Percentiles rank a stretch among this genome's conserved stretches.
Evolutionary conservation across 257 asterid genomes (phyloP).

Genomic region (Capsicum pubescens): DNA sequence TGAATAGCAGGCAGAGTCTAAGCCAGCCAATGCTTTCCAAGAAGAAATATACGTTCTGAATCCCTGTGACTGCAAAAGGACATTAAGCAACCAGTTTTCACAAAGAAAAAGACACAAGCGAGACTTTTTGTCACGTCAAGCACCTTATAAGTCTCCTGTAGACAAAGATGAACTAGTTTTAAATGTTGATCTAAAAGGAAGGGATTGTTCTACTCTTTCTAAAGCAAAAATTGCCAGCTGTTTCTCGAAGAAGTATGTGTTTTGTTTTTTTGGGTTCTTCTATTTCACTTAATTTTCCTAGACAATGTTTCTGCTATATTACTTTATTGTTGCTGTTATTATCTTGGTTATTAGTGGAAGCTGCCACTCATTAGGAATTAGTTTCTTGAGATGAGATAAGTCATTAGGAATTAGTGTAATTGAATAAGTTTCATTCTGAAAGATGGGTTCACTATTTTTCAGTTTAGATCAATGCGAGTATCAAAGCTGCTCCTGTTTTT

Average conservation of each 20-base stretch:
- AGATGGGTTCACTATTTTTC: neutral
- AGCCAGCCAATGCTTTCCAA: constrained; percentile 13
- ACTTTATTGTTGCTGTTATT: constrained; percentile 3
- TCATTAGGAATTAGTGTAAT: constrained; percentile 6
- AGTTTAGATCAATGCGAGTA: constrained; percentile 7
- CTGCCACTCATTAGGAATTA: neutral
- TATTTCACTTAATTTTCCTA: neutral
- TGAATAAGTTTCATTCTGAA: neutral
- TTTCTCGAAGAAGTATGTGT: constrained; percentile 12
- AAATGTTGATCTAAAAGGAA: neutral
- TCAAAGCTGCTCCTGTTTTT: constrained; percentile 9
- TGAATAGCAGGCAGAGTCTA: constrained; percentile 15
- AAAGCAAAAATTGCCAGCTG: neutral
- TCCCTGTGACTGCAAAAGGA: neutral
- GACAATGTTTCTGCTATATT: neutral
- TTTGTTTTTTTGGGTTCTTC: neutral
- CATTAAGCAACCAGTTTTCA: constrained; percentile 12
- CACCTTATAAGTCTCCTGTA: constrained; percentile 14
- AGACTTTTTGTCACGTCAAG: neutral
- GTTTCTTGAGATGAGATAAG: constrained; percentile 7
- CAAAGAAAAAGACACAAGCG: constrained; percentile 4
- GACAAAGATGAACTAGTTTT: neutral
- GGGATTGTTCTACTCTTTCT: neutral
- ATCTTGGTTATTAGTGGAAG: constrained; percentile 20
- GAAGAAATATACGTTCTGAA: constrained; percentile 8